A percentile compares a stretch with the other conserved stretches of the same genome.
Conservation (phyloP, 495 filamentous ascomycete genomes). For the Trichodelitschia bisporula region DNA sequence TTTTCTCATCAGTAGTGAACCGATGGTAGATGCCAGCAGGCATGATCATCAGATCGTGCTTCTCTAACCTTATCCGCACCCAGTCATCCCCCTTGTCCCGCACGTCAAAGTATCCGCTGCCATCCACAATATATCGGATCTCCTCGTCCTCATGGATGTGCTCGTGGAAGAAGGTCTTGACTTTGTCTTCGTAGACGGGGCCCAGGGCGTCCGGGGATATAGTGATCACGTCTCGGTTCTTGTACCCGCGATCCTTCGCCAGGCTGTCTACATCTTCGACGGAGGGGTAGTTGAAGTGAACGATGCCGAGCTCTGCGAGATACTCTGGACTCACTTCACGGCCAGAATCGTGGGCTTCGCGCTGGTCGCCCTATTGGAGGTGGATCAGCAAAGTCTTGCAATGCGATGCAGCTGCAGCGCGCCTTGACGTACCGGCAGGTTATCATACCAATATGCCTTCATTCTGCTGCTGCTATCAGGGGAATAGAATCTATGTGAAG, state of each 20-base stretch:
- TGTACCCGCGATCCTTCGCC: conserved; percentile 55
- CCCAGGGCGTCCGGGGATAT: conserved; percentile 82
- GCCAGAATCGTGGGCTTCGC: conserved; percentile 69
- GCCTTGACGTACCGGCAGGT: conserved; percentile 8
- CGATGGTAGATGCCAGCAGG: conserved; percentile 95
- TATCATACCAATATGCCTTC: conserved; percentile 14
- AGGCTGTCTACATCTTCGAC: conserved; percentile 43
- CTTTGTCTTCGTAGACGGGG: conserved; percentile 64
- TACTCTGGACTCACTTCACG: conserved; percentile 30
- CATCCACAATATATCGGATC: conserved; percentile 88
- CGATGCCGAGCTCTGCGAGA: conserved; percentile 50
- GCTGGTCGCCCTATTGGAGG: conserved; percentile 56
- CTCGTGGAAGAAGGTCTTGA: conserved; percentile 81
- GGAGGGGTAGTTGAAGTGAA: conserved; percentile 43
- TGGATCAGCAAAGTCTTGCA: not conserved
- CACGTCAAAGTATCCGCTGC: conserved; percentile 84
- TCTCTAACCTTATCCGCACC: conserved; percentile 62
- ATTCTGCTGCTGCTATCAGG: conserved; percentile 2
- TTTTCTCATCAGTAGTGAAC: conserved; percentile 77
- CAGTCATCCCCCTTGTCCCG: conserved; percentile 50
- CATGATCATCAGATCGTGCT: conserved; percentile 55
- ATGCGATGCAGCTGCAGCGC: not conserved
- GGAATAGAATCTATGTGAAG: not conserved
- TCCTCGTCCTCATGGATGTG: conserved; percentile 97
- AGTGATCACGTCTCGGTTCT: conserved; percentile 79